Evolutionary conservation across 305 asterid genomes (phyloP).

Genomic region (Fraxinus greggii): DNA sequence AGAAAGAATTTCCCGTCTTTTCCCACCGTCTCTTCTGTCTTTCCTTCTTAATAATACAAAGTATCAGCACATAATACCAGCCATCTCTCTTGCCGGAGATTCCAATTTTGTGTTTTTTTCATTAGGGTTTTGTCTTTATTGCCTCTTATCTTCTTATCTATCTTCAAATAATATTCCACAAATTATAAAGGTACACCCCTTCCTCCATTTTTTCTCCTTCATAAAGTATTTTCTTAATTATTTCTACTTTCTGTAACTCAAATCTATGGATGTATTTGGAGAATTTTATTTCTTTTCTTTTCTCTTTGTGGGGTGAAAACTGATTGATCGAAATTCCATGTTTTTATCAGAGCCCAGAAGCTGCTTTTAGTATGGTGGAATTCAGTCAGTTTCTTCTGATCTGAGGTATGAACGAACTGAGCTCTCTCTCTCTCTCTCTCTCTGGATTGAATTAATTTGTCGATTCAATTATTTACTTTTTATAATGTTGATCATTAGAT

Average conservation of each 20-base stretch:
- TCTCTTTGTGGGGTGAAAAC: background rate
- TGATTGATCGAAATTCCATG: background rate
- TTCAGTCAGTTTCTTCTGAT: constrained; percentile 12
- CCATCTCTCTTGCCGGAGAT: background rate
- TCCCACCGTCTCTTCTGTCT: background rate
- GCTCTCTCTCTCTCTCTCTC: background rate
- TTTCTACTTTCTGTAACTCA: background rate
- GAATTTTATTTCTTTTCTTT: background rate
- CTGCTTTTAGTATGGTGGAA: background rate
- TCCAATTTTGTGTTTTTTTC: background rate
- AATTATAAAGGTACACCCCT: background rate
- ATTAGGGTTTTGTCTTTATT: background rate
- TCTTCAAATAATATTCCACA: background rate
- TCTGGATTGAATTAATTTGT: background rate
- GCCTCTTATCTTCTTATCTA: background rate
- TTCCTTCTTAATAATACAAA: background rate
- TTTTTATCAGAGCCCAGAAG: background rate
- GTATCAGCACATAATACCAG: background rate
- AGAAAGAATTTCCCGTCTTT: background rate
- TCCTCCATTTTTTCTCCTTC: background rate
- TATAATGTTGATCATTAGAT: background rate
- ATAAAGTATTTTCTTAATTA: background rate
- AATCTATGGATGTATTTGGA: background rate
- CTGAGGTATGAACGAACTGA: constrained; percentile 4
- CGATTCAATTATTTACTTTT: background rate